Percentiles rank a stretch among this genome's conserved stretches.
These are phyloP conservation scores for Gnomoniopsis smithogilvyi DNA, from an alignment of 2,329 filamentous ascomycete genomes.

Conservation along the genomic window DNA sequence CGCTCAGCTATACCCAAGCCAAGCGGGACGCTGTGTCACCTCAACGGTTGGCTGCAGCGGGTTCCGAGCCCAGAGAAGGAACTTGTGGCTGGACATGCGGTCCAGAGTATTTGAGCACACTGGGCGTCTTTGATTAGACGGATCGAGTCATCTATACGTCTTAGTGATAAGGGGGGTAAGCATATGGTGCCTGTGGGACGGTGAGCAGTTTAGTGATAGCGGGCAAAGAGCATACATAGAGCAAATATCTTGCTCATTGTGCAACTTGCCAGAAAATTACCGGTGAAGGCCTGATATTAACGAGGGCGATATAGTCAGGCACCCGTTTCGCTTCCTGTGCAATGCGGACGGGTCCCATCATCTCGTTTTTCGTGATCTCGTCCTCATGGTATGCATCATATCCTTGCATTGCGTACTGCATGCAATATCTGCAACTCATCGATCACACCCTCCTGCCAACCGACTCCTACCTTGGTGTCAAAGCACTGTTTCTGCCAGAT, in stretches of 20 bases:
- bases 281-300: slow-evolving; percentile 17
- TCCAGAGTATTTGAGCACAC: background rate
- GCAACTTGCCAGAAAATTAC: background rate
- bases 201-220: background rate
- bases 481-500: background rate
- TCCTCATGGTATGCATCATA: slow-evolving; percentile 12
- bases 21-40: background rate
- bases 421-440: slow-evolving; percentile 20
- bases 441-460: slow-evolving; percentile 11
- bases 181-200: background rate
- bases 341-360: slow-evolving; percentile 11
- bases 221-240: no score
- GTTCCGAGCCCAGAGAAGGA: slow-evolving; percentile 15
- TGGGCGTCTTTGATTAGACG: background rate
- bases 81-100: background rate
- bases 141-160: slow-evolving; percentile 12
- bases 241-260: no score
- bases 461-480: slow-evolving; percentile 3
- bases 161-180: slow-evolving; percentile 7
- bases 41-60: slow-evolving; percentile 10
- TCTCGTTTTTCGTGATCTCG: slow-evolving; percentile 14
- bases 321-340: slow-evolving; percentile 15
- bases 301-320: slow-evolving; percentile 7
- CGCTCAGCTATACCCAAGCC: slow-evolving; percentile 1
- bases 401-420: slow-evolving; percentile 19